phyloP scores from a whole-genome alignment of 2,329 filamentous ascomycete species.

The Fusarium pilosicola region DNA sequence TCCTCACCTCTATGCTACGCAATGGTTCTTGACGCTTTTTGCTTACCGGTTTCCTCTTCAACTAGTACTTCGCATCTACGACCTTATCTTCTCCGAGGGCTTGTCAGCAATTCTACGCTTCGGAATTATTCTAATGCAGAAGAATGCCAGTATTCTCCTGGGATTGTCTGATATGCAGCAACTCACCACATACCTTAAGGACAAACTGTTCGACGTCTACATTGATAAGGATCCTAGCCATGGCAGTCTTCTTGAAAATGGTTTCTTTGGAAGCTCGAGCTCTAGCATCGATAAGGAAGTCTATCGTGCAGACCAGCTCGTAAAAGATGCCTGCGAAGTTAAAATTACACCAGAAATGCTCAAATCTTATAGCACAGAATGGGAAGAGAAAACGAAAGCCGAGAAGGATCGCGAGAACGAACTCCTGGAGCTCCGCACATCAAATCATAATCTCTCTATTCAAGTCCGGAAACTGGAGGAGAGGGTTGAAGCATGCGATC shows the following conservation, averaged over 20 bases:
- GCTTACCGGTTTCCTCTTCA: constrained; percentile 97
- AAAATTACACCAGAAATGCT: constrained; percentile 86
- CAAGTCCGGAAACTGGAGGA: constrained; percentile 89
- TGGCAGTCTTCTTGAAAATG: constrained; percentile 93
- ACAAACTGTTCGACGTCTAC: constrained; percentile 94
- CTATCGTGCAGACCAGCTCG: constrained; percentile 92
- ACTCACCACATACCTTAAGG: constrained; percentile 90
- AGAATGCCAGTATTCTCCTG: constrained; percentile 82
- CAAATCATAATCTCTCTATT: constrained; percentile 73
- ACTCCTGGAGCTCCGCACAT: constrained; percentile 75
- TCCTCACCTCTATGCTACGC: constrained; percentile 93
- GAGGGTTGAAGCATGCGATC: constrained; percentile 86
- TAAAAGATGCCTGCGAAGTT: constrained; percentile 90
- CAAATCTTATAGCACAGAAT: constrained; percentile 83
- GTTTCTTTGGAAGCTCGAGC: constrained; percentile 94
- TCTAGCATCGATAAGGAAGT: constrained; percentile 93
- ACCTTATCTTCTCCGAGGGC: constrained; percentile 92
- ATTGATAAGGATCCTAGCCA: constrained; percentile 93
- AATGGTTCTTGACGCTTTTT: constrained; percentile 99
- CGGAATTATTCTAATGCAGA: constrained; percentile 94
- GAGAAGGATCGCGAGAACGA: constrained; percentile 88
- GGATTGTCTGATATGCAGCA: constrained; percentile 91
- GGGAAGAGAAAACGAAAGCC: constrained; percentile 87
- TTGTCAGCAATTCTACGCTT: constrained; percentile 94
- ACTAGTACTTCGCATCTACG: constrained; percentile 94